Percentiles rank a stretch among this genome's conserved stretches.
Conservation (phyloP, 495 filamentous ascomycete species). For the Poronia punctata region DNA sequence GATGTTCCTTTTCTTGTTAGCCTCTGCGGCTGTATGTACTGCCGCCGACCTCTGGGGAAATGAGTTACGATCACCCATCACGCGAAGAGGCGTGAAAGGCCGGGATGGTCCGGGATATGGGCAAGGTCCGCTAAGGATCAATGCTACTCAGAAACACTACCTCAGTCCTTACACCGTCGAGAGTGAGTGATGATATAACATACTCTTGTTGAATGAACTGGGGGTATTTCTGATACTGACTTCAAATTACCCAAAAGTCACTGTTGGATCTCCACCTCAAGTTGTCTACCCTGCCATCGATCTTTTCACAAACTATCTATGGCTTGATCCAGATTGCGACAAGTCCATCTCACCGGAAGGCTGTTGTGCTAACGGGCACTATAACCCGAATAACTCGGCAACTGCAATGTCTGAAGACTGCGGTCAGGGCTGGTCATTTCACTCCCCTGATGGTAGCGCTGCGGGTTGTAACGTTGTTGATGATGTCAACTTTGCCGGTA, state of each 20-base stretch:
- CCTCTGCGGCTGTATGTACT: neutral
- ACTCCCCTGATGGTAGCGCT: neutral
- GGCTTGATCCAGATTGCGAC: slow-evolving; percentile 9
- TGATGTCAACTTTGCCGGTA: slow-evolving; percentile 4
- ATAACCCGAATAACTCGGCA: slow-evolving; percentile 2
- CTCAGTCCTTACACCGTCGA: slow-evolving; percentile 12
- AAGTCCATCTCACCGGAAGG: neutral
- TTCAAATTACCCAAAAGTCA: neutral
- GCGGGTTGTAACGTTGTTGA: slow-evolving; percentile 4
- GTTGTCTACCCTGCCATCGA: slow-evolving; percentile 6
- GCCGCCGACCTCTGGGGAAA: neutral
- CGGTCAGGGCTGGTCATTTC: slow-evolving; percentile 1
- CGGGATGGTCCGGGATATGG: slow-evolving; percentile 3
- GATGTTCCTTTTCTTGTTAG: slow-evolving; percentile 3
- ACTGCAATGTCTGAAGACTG: neutral
- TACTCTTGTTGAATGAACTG: neutral
- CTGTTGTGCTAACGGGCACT: slow-evolving; percentile 5
- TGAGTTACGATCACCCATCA: slow-evolving; percentile 6
- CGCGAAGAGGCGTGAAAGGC: neutral
- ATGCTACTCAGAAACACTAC: slow-evolving; percentile 6
- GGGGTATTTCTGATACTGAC: neutral
- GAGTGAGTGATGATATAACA: neutral
- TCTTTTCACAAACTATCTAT: slow-evolving; percentile 3
- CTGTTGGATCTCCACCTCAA: slow-evolving; percentile 7
- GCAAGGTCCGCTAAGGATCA: slow-evolving; percentile 1